These are phyloP conservation scores for Perilla frutescens DNA, from an alignment of 257 asterid species.

Conservation along the genomic window DNA sequence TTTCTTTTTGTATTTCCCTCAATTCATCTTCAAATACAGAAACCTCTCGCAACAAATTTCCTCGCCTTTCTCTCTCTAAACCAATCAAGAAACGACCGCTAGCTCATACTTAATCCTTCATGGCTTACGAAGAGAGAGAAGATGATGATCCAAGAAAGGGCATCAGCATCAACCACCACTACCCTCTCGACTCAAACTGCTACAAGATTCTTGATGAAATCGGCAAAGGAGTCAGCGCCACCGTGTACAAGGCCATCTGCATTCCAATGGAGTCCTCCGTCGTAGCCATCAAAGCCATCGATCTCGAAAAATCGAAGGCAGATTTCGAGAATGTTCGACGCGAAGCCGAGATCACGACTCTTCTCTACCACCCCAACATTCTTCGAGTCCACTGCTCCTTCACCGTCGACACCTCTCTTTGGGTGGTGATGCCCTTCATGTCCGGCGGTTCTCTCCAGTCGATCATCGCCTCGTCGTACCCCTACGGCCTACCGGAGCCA, in stretches of 20 bases:
- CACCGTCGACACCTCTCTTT: conserved; percentile 63
- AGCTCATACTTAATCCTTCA: background rate
- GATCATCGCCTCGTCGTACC: conserved; percentile 64
- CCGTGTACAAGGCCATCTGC: conserved; percentile 80
- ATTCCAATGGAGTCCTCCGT: conserved; percentile 52
- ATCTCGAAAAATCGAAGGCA: conserved; percentile 65
- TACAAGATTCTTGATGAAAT: conserved; percentile 61
- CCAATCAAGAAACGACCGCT: background rate
- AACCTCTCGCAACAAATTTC: background rate
- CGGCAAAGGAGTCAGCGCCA: conserved; percentile 74
- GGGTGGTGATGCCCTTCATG: conserved; percentile 97
- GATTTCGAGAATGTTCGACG: conserved; percentile 67
- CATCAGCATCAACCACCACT: conserved; percentile 20
- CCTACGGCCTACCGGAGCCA: conserved; percentile 75
- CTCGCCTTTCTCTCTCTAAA: background rate
- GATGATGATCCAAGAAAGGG: conserved; percentile 25
- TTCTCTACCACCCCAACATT: conserved; percentile 82
- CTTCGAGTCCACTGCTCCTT: conserved; percentile 83
- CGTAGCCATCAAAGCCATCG: conserved; percentile 81
- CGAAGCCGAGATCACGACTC: conserved; percentile 71
- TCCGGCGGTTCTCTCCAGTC: conserved; percentile 84
- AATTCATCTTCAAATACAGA: background rate
- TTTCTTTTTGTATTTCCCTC: conserved; percentile 29
- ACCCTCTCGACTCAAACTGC: conserved; percentile 45
- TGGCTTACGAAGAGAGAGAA: conserved; percentile 35